Base-by-base conservation (phyloP, 139 green algal species). In the Marvania coccoides region DNA sequence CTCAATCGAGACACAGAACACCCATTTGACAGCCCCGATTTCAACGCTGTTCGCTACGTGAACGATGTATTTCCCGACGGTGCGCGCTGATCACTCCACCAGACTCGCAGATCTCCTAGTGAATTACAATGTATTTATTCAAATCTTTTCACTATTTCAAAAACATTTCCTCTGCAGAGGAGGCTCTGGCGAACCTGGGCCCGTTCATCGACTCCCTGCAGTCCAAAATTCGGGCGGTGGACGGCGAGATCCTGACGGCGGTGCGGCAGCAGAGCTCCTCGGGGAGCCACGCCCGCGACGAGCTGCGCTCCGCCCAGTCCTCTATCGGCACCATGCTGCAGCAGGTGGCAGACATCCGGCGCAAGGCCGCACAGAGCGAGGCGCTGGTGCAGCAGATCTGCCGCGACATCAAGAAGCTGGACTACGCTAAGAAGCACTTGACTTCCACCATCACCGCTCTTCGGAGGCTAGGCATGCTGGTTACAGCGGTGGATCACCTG, bases 341-440 rank as follows among this genome's bases (percentile, higher is more conserved):
- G 1, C 86, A 83, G 26, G 85, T 98, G 10, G 54, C 66, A 3
- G 91, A 95, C 42, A 98, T 98, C 61, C 86, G 93, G 70, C 75
- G 57, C 28, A 95, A 96, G 72, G 85, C 89, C 7, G 87, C 92
- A 67, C 81, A 92, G 72, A 96, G 81, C 60, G 90, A 99, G 76
- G 74, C 76, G 14, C 92, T 98, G 85, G 92, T 98, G 35, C 87
- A 97, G 70, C 93, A 98, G 69, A 98, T 98, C 14, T 97, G 90
- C 84, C 75, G 88, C 5, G 92, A 97, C 80, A 97, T 98, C 67
- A 86, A 88, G 64, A 96, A 95, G 77, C 82, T 99, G 28, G 94
- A 99, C 77, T 90, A 81, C 58, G 94, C 94, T 19, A 99, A 99
- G 81, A 85, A 85, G 57, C 90, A 98, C 77, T 82, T 99, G 7